Conservation (phyloP, 176 grass and related monocot species). For the Eragrostis curvula region DNA sequence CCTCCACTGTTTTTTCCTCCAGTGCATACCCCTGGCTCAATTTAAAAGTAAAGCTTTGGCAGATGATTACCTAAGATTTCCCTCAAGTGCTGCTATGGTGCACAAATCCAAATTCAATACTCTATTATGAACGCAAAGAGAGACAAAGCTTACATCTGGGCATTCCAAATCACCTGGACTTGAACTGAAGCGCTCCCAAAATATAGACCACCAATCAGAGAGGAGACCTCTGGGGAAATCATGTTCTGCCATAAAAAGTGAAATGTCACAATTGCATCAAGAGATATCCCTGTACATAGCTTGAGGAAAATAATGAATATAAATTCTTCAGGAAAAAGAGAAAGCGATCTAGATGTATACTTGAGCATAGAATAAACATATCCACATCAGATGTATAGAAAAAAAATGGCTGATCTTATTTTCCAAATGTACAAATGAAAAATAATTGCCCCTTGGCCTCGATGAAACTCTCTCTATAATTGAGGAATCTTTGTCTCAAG, state of each 20-base stretch:
- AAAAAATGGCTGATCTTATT: background rate
- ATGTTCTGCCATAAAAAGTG: background rate
- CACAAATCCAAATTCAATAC: background rate
- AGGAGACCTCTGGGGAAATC: constrained; percentile 2
- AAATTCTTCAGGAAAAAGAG: background rate
- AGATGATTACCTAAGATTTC: background rate
- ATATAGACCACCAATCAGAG: constrained; percentile 34
- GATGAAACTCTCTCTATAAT: background rate
- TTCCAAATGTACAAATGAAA: background rate
- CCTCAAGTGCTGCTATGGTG: background rate
- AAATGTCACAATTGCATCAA: background rate
- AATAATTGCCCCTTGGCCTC: background rate
- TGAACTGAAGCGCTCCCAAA: background rate
- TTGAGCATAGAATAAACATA: background rate
- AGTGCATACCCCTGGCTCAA: constrained; percentile 1
- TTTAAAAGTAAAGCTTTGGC: background rate
- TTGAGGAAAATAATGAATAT: background rate
- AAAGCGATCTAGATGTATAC: background rate
- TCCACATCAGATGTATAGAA: background rate
- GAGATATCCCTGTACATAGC: background rate
- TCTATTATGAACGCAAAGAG: background rate
- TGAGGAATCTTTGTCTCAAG: background rate
- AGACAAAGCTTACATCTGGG: background rate
- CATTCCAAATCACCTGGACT: background rate
- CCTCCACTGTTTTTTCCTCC: background rate